Percentiles rank a stretch among this genome's conserved stretches.
Conservation (phyloP, 495 filamentous ascomycete species). For the Penicillium atrosanguineum region DNA sequence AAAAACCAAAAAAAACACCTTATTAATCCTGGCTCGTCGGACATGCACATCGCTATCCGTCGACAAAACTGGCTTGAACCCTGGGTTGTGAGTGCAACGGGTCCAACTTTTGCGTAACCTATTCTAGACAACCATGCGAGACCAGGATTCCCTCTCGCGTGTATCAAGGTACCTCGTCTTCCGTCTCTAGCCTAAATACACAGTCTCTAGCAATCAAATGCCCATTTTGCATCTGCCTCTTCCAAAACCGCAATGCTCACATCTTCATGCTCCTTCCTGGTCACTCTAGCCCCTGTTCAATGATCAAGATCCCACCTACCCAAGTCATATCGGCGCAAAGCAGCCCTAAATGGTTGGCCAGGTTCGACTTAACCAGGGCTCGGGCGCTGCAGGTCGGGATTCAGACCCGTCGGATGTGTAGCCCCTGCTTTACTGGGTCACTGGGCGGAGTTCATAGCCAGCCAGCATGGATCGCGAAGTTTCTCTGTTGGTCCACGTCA, state of each 20-base stretch:
- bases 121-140: slow-evolving; percentile 3
- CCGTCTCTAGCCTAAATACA: not conserved
- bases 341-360: slow-evolving; percentile 1
- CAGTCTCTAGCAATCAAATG: no score
- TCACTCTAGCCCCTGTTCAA: no score
- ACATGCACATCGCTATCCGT: slow-evolving; percentile 2
- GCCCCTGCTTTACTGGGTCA: not conserved
- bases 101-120: not conserved
- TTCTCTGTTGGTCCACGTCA: slow-evolving; percentile 19
- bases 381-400: slow-evolving; percentile 6
- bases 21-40: not conserved
- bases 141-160: slow-evolving; percentile 1
- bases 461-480: not conserved
- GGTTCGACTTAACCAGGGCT: slow-evolving; percentile 7
- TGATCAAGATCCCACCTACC: not conserved
- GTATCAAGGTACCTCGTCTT: not conserved
- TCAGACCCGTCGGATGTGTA: slow-evolving; percentile 9
- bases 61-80: slow-evolving; percentile 6
- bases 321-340: not conserved
- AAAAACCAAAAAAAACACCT: no score
- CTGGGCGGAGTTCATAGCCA: not conserved
- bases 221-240: no score
- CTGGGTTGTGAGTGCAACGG: slow-evolving; percentile 21
- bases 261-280: no score
- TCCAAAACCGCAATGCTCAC: no score